A percentile compares a stretch with the other conserved stretches of the same genome.
phyloP scores from a whole-genome alignment of 2,329 filamentous ascomycete genomes.

The Xylogone sp. region DNA sequence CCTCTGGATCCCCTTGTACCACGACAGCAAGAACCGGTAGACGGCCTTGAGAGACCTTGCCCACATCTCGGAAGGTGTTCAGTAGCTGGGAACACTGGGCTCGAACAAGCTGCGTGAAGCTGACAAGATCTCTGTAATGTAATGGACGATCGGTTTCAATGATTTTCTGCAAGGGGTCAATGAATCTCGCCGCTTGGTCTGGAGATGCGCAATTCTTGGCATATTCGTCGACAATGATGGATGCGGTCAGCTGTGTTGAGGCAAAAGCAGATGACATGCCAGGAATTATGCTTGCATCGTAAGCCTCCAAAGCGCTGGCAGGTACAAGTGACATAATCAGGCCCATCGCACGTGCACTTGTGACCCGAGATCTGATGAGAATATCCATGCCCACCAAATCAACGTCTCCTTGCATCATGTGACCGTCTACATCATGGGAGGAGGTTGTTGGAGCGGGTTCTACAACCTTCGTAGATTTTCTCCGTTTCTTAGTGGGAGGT shows the following conservation, averaged over 20 bases:
- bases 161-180: slow-evolving; percentile 65
- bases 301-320: slow-evolving; percentile 55
- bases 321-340: slow-evolving; percentile 77
- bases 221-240: slow-evolving; percentile 85
- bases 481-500: slow-evolving; percentile 69
- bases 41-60: slow-evolving; percentile 71
- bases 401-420: slow-evolving; percentile 96
- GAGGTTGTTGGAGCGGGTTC: slow-evolving; percentile 58
- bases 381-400: slow-evolving; percentile 89
- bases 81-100: slow-evolving; percentile 89
- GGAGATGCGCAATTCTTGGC: slow-evolving; percentile 55
- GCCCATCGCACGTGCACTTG: slow-evolving; percentile 81
- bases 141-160: slow-evolving; percentile 77
- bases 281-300: slow-evolving; percentile 61
- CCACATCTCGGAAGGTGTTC: slow-evolving; percentile 87
- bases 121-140: slow-evolving; percentile 86
- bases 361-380: slow-evolving; percentile 85
- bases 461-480: slow-evolving; percentile 81
- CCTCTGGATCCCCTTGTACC: slow-evolving; percentile 88
- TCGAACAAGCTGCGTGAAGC: slow-evolving; percentile 82
- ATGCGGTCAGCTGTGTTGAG: slow-evolving; percentile 80
- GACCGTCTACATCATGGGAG: slow-evolving; percentile 94
- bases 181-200: slow-evolving; percentile 54
- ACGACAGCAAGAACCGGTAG: slow-evolving; percentile 82
- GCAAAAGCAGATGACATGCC: slow-evolving; percentile 71